Evolutionary conservation across 176 grass and related monocot genomes (phyloP).

Genomic region (Rhynchospora pubera): DNA sequence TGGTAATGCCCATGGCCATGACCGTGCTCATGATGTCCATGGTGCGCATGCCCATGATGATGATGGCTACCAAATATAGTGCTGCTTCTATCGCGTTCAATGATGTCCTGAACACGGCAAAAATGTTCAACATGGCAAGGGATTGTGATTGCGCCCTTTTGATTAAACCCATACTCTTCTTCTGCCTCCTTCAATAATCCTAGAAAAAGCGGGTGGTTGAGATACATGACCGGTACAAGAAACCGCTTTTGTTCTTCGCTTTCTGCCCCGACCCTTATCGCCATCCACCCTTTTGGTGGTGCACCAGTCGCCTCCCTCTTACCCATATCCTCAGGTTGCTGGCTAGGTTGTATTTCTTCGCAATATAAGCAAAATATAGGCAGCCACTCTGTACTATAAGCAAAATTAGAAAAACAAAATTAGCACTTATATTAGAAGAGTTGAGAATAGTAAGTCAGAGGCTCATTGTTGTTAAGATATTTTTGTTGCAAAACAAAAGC

Average conservation of each 20-base stretch:
- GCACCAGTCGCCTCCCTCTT: constrained; percentile 6
- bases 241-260: constrained; percentile 25
- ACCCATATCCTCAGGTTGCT: constrained; percentile 3
- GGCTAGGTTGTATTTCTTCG: neutral
- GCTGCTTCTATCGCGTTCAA: constrained; percentile 14
- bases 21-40: neutral
- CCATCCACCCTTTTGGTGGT: constrained; percentile 33
- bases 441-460: neutral
- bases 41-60: neutral
- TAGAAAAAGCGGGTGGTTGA: constrained; percentile 33
- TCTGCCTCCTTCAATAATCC: constrained; percentile 38
- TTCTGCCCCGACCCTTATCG: constrained; percentile 24
- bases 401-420: neutral
- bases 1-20: constrained; percentile 5
- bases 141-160: constrained; percentile 33
- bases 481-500: neutral
- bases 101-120: constrained; percentile 25
- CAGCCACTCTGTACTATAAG: neutral
- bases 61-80: neutral
- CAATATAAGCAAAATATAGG: neutral
- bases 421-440: neutral
- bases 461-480: neutral
- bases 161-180: constrained; percentile 30
- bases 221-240: constrained; percentile 30
- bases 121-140: constrained; percentile 35